Base-by-base conservation (phyloP, 2,329 filamentous ascomycete species). In the Fusarium torreyae region DNA sequence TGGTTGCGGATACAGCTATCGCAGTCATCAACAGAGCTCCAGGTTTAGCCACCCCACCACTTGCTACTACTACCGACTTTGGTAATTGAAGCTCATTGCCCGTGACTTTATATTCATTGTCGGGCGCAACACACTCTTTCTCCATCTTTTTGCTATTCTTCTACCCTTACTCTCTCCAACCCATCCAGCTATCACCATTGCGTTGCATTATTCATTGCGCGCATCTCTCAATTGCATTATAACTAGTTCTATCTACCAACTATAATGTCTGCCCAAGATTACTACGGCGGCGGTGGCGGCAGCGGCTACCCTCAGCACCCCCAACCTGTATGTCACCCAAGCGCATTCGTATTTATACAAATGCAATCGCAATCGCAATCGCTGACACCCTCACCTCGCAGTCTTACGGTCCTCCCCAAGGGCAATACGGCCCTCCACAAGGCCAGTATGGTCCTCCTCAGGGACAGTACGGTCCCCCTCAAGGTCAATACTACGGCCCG, bases 231-330 rank as follows among this genome's bases (percentile, higher is more conserved):
- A 65, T 65, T 28, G 39, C 39, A 42, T 28, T 22, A 48, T 22
- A 17, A 56, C n/a, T 39, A 63, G 31, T 42, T 48, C 24, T 22
- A 24, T 48, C 10, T n/a, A 46, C 7, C 42, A 42, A 38, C 65
- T 24, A 72, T 39, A 61, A 82, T 82, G 81, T 79, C 81, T 50
- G 80, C 75, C 72, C 76, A 82, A 64, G 81, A 82, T 34, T 82
- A 82, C 76, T 82, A 82, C 74, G 74, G 76, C 51, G 76, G 77
- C 38, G 75, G 73, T 24, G 71, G 65, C 7, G 66, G 66, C 7
- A 75, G 75, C 39, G 77, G 77, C 64, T 81, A 81, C 54, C 80
- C 81, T 42, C 79, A 81, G 57, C 77, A 81, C 20, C 81, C 81
- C 18, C 81, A 80, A 61, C 67, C 77, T 36, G 81, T 83, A 78